phyloP scores from a whole-genome alignment of 2,329 filamentous ascomycete genomes.

The Phialocephala subalpina region DNA sequence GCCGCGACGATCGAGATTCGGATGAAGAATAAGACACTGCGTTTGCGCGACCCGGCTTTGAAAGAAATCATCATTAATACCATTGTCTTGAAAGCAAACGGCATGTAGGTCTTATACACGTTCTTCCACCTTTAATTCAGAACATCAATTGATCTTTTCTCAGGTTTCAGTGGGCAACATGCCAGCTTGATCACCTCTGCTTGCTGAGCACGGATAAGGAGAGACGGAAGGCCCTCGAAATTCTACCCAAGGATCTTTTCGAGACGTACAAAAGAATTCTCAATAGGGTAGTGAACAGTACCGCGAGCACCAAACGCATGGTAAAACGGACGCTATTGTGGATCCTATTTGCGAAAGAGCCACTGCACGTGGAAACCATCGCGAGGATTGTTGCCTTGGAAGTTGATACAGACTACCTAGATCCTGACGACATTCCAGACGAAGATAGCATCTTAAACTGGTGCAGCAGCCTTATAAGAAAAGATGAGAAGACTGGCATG shows the following conservation, averaged over 20 bases:
- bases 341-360: constrained; percentile 24
- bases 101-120: constrained; percentile 23
- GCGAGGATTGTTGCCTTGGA: constrained; percentile 18
- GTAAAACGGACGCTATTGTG: constrained; percentile 34
- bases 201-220: constrained; percentile 34
- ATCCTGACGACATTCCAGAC: constrained; percentile 32
- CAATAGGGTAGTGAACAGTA: constrained; percentile 35
- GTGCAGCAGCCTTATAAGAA: constrained; percentile 38
- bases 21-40: constrained; percentile 16
- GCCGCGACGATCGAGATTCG: constrained; percentile 27
- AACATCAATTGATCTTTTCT: neutral
- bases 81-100: constrained; percentile 28
- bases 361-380: constrained; percentile 10
- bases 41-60: constrained; percentile 18
- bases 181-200: constrained; percentile 33
- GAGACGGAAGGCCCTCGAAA: constrained; percentile 27
- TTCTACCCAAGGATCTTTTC: constrained; percentile 33
- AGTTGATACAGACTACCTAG: constrained; percentile 30
- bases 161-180: constrained; percentile 32
- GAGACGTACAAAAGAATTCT: constrained; percentile 43
- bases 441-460: constrained; percentile 32
- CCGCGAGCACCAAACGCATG: constrained; percentile 29
- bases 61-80: constrained; percentile 28
- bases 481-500: constrained; percentile 7
- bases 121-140: neutral